These are phyloP conservation scores for Aegle marmelos DNA, from an alignment of 345 rosid genomes.

Conservation along the genomic window DNA sequence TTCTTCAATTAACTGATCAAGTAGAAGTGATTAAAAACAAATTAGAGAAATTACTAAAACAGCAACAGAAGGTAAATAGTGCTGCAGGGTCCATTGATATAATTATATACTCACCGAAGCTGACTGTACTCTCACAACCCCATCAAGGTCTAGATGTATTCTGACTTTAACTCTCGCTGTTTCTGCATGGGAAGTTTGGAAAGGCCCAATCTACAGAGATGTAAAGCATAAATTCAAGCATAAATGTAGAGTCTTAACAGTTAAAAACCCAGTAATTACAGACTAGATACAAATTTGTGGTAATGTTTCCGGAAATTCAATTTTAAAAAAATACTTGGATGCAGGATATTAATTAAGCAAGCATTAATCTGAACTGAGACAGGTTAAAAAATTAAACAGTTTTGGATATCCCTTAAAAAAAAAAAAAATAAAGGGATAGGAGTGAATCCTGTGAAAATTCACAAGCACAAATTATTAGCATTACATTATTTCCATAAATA, in stretches of 20 bases:
- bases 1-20: slow-evolving; percentile 47
- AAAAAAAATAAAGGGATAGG: neutral
- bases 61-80: neutral
- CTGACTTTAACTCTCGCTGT: slow-evolving; percentile 62
- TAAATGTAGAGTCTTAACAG: neutral
- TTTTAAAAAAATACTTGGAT: neutral
- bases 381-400: neutral
- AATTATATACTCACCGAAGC: slow-evolving; percentile 45
- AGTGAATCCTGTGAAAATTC: neutral
- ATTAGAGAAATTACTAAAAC: neutral
- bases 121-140: slow-evolving; percentile 54
- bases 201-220: slow-evolving; percentile 66
- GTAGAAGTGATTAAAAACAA: slow-evolving; percentile 4
- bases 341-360: neutral
- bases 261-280: neutral
- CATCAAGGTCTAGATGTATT: slow-evolving; percentile 66
- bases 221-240: slow-evolving; percentile 7
- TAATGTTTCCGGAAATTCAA: neutral
- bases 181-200: slow-evolving; percentile 42
- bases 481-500: neutral
- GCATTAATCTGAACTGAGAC: neutral
- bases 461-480: neutral
- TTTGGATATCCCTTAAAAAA: neutral
- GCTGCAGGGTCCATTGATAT: neutral
- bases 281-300: neutral